Conservation (phyloP, 1,284 basidiomycete species). For the Grifola frondosa region DNA sequence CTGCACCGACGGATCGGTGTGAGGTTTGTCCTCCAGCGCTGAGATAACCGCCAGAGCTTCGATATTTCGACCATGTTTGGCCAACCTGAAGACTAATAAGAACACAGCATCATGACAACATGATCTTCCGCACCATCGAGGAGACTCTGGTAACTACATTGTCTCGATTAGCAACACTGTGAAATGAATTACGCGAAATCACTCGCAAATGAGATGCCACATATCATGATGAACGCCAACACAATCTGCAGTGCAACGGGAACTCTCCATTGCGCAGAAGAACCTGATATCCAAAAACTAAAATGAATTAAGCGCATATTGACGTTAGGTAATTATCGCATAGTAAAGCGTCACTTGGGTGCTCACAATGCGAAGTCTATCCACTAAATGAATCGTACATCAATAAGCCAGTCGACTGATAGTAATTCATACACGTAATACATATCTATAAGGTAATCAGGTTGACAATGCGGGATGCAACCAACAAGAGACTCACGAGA, state of each 20-base stretch:
- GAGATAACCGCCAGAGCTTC: constrained; percentile 67
- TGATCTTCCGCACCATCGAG: too few relatives aligned
- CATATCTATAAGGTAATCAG: constrained; percentile 34
- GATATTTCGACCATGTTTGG: constrained; percentile 58
- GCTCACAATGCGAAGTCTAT: constrained; percentile 59
- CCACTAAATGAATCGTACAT: constrained; percentile 40
- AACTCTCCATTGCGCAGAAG: constrained; percentile 67
- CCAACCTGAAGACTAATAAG: constrained; percentile 42
- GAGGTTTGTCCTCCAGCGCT: constrained; percentile 55
- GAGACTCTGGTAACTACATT: too few relatives aligned
- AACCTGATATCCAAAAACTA: constrained; percentile 51
- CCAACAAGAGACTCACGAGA: constrained; percentile 47
- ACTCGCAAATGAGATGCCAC: constrained; percentile 55
- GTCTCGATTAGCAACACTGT: too few relatives aligned
- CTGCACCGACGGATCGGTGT: constrained; percentile 51
- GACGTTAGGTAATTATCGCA: not conserved
- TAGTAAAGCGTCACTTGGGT: not conserved
- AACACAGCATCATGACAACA: not conserved
- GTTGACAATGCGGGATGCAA: constrained; percentile 32
- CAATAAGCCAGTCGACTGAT: constrained; percentile 1
- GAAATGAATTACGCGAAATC: not conserved
- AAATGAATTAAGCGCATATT: too few relatives aligned
- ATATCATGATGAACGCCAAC: constrained; percentile 61
- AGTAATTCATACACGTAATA: constrained; percentile 13
- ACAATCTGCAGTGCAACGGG: constrained; percentile 68